Percentiles rank a stretch among this genome's conserved stretches.
These are phyloP conservation scores for Tetrastigma voinierianum DNA, from an alignment of 164 flowering plant species.

Conservation along the genomic window DNA sequence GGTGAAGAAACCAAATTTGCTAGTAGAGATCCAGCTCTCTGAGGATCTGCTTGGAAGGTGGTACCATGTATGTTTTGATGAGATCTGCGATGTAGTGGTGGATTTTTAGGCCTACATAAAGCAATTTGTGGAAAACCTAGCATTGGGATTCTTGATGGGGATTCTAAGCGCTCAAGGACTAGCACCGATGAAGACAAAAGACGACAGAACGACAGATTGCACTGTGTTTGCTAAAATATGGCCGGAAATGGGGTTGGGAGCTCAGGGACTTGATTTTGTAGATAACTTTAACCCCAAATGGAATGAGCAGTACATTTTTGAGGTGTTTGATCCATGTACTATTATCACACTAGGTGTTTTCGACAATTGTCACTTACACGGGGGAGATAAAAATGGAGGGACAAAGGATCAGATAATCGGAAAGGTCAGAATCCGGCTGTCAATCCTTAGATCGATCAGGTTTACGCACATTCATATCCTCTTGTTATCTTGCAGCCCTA, in stretches of 20 bases:
- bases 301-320: slow-evolving; percentile 90
- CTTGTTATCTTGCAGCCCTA: slow-evolving; percentile 55
- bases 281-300: slow-evolving; percentile 63
- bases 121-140: slow-evolving; percentile 66
- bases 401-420: slow-evolving; percentile 71
- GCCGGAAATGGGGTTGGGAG: slow-evolving; percentile 86
- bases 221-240: slow-evolving; percentile 84
- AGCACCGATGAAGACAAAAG: slow-evolving; percentile 68
- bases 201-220: slow-evolving; percentile 77
- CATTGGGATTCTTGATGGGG: slow-evolving; percentile 81
- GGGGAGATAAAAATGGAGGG: slow-evolving; percentile 48
- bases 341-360: slow-evolving; percentile 74
- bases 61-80: slow-evolving; percentile 82
- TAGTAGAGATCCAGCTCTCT: slow-evolving; percentile 72
- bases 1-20: slow-evolving; percentile 60
- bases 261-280: slow-evolving; percentile 73
- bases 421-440: slow-evolving; percentile 80
- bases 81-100: slow-evolving; percentile 84
- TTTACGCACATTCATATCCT: slow-evolving; percentile 71
- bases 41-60: slow-evolving; percentile 75
- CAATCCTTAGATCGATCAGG: slow-evolving; percentile 73
- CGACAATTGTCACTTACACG: slow-evolving; percentile 68
- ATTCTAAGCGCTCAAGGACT: slow-evolving; percentile 64
- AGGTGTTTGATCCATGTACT: slow-evolving; percentile 79
- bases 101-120: slow-evolving; percentile 73